phyloP scores from a whole-genome alignment of 2,329 filamentous ascomycete species.

The Colletotrichum cuscutae region DNA sequence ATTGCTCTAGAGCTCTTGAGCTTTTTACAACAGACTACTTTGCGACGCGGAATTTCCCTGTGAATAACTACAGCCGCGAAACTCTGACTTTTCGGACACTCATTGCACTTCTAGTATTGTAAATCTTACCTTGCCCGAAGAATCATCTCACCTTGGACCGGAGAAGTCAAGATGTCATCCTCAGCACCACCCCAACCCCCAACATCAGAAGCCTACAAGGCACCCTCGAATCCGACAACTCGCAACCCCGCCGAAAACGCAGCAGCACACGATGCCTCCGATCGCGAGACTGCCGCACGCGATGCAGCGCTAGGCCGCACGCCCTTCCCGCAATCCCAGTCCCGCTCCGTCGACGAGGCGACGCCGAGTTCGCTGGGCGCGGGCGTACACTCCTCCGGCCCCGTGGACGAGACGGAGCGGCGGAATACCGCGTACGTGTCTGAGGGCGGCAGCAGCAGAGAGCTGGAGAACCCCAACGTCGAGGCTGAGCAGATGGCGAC shows the following conservation, averaged over 20 bases:
- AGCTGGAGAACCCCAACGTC: conserved; percentile 38
- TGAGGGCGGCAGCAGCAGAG: not conserved
- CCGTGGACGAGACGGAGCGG: conserved; percentile 36
- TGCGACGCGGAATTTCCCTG: not conserved
- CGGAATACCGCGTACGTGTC: conserved; percentile 25
- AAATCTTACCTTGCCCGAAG: too few species aligned
- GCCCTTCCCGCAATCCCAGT: conserved; percentile 21
- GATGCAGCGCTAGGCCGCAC: conserved; percentile 28
- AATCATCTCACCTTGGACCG: not conserved
- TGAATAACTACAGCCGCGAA: not conserved
- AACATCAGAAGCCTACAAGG: conserved; percentile 28
- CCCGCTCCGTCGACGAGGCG: conserved; percentile 24
- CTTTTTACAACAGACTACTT: not conserved
- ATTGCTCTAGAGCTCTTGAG: not conserved
- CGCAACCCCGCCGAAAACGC: conserved; percentile 20
- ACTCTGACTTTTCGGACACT: not conserved
- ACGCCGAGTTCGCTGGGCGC: conserved; percentile 36
- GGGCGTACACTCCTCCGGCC: conserved; percentile 36
- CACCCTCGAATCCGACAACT: conserved; percentile 11
- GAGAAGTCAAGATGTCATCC: not conserved
- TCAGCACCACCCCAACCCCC: conserved; percentile 23
- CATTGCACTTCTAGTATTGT: too few species aligned
- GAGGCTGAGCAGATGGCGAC: conserved; percentile 40
- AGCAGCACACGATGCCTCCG: not conserved
- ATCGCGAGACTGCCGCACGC: conserved; percentile 14